Evolutionary conservation across 441 rosid species (phyloP).

Genomic region (Biscutella laevigata): DNA sequence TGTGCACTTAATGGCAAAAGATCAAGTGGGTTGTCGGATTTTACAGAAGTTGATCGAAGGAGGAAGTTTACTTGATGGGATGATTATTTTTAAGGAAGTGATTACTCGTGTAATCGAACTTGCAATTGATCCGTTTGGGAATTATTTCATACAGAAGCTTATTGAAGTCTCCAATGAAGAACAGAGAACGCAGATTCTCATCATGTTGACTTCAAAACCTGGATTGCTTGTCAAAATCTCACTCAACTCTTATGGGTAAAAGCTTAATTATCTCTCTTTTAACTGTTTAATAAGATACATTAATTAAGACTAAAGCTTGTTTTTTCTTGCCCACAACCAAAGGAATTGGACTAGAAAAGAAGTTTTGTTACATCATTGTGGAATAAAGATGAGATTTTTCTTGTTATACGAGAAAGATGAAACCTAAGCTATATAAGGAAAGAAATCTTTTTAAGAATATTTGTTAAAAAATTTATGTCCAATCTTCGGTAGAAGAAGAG

Average conservation of each 20-base stretch:
- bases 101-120: constrained; percentile 50
- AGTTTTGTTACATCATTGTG: not conserved
- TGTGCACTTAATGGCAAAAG: constrained; percentile 51
- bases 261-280: no score
- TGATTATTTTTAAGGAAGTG: constrained; percentile 41
- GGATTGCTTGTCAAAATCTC: constrained; percentile 52
- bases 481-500: not conserved
- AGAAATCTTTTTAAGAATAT: no score
- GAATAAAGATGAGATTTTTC: constrained; percentile 10
- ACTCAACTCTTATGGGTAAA: constrained; percentile 66
- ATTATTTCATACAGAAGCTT: constrained; percentile 73
- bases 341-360: not conserved
- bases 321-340: no score
- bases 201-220: constrained; percentile 38
- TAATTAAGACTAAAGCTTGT: no score
- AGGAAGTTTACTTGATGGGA: constrained; percentile 36
- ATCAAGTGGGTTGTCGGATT: constrained; percentile 56
- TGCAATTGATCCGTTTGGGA: constrained; percentile 60
- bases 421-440: constrained; percentile 15
- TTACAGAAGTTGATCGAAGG: constrained; percentile 48
- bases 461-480: no score
- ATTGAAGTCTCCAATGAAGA: constrained; percentile 54
- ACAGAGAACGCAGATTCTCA: constrained; percentile 43
- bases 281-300: no score
- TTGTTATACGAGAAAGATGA: constrained; percentile 10